These are phyloP conservation scores for Pluteus cervinus DNA, from an alignment of 768 basidiomycete genomes.

Conservation along the genomic window DNA sequence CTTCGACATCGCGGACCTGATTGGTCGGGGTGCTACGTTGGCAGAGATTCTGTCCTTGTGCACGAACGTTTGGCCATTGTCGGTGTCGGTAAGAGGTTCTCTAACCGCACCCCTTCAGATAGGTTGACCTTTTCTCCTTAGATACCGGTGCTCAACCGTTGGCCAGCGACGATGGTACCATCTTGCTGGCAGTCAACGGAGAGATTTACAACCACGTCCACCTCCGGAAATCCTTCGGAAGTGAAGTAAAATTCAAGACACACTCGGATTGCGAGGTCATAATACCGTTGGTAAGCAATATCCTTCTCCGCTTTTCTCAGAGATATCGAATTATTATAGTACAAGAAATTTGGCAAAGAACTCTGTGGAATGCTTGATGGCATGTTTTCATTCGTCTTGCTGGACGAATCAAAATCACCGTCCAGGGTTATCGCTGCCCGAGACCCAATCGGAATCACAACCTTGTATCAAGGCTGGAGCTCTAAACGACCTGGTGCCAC, in stretches of 20 bases:
- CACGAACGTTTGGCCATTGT: conserved; percentile 98
- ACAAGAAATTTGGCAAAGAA: conserved; percentile 72
- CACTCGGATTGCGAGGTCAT: conserved; percentile 99
- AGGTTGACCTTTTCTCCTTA: conserved; percentile 23
- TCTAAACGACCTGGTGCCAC: conserved; percentile 75
- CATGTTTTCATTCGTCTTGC: conserved; percentile 97
- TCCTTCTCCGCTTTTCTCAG: background rate
- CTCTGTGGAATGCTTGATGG: conserved; percentile 85
- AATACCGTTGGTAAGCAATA: conserved; percentile 69
- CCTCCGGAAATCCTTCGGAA: conserved; percentile 61
- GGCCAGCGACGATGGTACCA: conserved; percentile 75
- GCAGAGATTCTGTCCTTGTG: conserved; percentile 74
- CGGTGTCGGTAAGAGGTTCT: conserved; percentile 73
- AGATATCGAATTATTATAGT: conserved; percentile 42
- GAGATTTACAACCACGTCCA: conserved; percentile 98
- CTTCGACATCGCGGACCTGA: conserved; percentile 95
- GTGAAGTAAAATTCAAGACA: conserved; percentile 82
- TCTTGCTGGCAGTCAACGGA: conserved; percentile 90
- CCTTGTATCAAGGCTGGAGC: conserved; percentile 96
- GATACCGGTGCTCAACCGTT: conserved; percentile 97
- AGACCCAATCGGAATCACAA: conserved; percentile 97
- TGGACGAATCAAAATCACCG: conserved; percentile 89
- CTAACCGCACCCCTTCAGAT: background rate
- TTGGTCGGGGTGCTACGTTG: conserved; percentile 95
- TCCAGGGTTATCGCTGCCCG: conserved; percentile 92